A percentile compares a stretch with the other conserved stretches of the same genome.
Conservation (phyloP, 768 basidiomycete species). For the Lactarius trivialis region DNA sequence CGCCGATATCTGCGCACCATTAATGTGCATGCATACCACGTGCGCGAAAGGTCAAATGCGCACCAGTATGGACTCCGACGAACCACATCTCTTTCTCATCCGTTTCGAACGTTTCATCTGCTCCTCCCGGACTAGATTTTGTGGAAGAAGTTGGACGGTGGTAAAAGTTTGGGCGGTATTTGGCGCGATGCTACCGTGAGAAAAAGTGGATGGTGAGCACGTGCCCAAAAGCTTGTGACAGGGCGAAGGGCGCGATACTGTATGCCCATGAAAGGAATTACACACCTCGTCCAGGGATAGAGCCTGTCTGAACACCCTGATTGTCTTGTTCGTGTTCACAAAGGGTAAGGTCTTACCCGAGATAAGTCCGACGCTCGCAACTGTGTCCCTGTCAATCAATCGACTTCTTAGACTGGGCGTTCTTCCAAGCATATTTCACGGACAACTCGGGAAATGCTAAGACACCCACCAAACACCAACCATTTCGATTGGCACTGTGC, state of each 20-base stretch:
- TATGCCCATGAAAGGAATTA: constrained; percentile 2
- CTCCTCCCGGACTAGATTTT: neutral
- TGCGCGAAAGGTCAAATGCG: neutral
- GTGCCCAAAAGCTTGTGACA: too few relatives aligned
- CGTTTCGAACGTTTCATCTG: constrained; percentile 5
- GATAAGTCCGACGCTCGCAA: constrained; percentile 68
- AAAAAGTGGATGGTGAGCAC: too few relatives aligned
- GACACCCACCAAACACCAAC: constrained; percentile 64
- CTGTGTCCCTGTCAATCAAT: constrained; percentile 56
- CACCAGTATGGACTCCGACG: constrained; percentile 21
- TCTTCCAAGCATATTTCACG: neutral
- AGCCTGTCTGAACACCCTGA: constrained; percentile 72
- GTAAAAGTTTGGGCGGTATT: constrained; percentile 57
- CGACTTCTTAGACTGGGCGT: neutral
- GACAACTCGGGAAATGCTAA: neutral
- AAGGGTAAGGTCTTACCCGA: constrained; percentile 58
- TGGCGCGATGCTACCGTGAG: constrained; percentile 49
- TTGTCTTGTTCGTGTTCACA: constrained; percentile 50
- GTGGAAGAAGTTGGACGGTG: constrained; percentile 36
- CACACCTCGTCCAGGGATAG: constrained; percentile 70
- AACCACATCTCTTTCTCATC: constrained; percentile 23
- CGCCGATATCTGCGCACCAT: constrained; percentile 17
- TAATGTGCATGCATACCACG: neutral
- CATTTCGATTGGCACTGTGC: constrained; percentile 65
- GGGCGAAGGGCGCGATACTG: too few relatives aligned